Evolutionary conservation across 768 basidiomycete genomes (phyloP).

Genomic region (Naganishia vaughanmartiniae): DNA sequence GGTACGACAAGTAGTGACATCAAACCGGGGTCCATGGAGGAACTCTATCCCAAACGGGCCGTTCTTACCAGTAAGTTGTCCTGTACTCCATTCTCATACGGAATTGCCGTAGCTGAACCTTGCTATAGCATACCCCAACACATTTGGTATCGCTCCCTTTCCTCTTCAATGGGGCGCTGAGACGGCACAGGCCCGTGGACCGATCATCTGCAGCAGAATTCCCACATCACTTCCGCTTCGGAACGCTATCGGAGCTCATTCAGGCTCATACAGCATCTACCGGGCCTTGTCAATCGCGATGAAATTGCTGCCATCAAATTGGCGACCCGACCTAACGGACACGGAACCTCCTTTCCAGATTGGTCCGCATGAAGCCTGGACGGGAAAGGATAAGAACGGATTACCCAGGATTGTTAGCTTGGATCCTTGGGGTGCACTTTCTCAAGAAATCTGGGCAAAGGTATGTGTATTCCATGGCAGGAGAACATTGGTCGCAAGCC

Average conservation of each 20-base stretch:
- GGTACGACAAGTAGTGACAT: neutral
- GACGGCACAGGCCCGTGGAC: constrained; percentile 61
- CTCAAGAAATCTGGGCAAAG: constrained; percentile 12
- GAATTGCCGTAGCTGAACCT: neutral
- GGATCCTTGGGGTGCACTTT: constrained; percentile 73
- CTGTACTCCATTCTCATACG: neutral
- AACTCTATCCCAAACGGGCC: constrained; percentile 15
- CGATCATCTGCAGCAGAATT: constrained; percentile 83
- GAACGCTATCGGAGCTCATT: constrained; percentile 91
- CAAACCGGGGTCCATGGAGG: constrained; percentile 11
- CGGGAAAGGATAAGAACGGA: constrained; percentile 52
- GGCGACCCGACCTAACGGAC: constrained; percentile 48
- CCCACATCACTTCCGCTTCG: constrained; percentile 64
- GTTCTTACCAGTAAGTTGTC: constrained; percentile 11
- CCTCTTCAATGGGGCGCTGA: constrained; percentile 77
- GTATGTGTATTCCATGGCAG: neutral
- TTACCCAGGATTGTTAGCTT: constrained; percentile 80
- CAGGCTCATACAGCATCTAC: constrained; percentile 91
- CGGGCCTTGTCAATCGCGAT: constrained; percentile 88
- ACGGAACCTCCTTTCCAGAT: constrained; percentile 73
- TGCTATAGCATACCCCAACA: neutral
- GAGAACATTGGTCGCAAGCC: neutral
- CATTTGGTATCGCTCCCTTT: constrained; percentile 56
- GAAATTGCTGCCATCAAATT: constrained; percentile 49
- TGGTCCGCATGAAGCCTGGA: constrained; percentile 75